Evolutionary conservation across 1,284 basidiomycete genomes (phyloP), one percentile per base, ranked within the genome.

Genomic region (Ganoderma multipileum): DNA sequence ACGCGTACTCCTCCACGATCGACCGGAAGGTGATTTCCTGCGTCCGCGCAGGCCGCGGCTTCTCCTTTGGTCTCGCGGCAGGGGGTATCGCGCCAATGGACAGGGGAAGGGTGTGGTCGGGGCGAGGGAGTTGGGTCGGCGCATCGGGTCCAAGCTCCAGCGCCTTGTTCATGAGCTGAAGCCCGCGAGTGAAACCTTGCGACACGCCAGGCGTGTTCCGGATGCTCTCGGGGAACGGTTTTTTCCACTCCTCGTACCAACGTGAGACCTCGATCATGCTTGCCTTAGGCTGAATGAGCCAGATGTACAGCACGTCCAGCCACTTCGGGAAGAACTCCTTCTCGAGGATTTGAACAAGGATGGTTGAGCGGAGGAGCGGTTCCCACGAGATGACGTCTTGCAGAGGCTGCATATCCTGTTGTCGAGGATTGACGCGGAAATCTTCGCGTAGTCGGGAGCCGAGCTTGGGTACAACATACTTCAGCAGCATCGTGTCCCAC

Each of bases 291-390:
- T 95, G 93, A 14, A 91, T 85, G 64, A 99, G 90, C 98, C 97
- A 99, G 52, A 94, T 81, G 76, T 96, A 91, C 44, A 99, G 82
- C n/a, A 94, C 89, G 55, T 95, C 90, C 62, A 99, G 85, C 96
- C 96, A 99, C 77, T 97, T 96, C 2, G 95, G 94, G 86, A 99
- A 98, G 83, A 99, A 97, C 76, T 96, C 95, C 9, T 87, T 86
- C 78, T 97, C 94, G 71, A 98, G 82, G 8, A 99, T 81, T 75
- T 95, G 93, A 1, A 90, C 86, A 71, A 97, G 85, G 69, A 96
- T 89, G 1, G 92, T 91, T 0, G 88, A 81, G 5, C 95, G 91
- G 39, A 99, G 82, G 55, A 95, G 83, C 30, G 81, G 76, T 20
- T 83, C 83, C 98, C 98, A 99, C 0, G 84, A 83, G 55, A 99